Evolutionary conservation across 306 rosid genomes (phyloP).

Genomic region (Vachellia pachyceras): DNA sequence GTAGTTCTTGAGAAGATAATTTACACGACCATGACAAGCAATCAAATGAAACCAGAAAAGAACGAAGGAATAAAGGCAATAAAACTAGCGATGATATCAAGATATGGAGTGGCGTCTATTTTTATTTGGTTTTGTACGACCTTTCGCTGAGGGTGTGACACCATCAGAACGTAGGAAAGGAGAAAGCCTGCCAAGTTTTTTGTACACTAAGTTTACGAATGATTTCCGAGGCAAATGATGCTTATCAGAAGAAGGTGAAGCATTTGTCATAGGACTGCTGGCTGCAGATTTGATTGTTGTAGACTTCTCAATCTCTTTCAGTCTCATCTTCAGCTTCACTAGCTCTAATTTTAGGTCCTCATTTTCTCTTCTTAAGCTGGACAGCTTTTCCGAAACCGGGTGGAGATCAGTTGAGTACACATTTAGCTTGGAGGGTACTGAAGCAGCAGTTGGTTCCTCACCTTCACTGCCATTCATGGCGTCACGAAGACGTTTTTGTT

Average conservation of each 20-base stretch:
- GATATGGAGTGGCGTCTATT: constrained; percentile 87
- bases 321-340: constrained; percentile 62
- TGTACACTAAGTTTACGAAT: constrained; percentile 69
- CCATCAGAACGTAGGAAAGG: constrained; percentile 64
- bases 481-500: constrained; percentile 70
- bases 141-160: constrained; percentile 38
- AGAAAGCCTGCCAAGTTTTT: constrained; percentile 70
- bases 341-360: constrained; percentile 73
- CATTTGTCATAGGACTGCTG: constrained; percentile 51
- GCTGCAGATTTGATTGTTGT: constrained; percentile 38
- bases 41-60: constrained; percentile 22
- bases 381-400: constrained; percentile 61
- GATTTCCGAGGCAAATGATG: constrained; percentile 85
- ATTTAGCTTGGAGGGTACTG: constrained; percentile 48
- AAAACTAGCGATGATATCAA: constrained; percentile 40
- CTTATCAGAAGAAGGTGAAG: constrained; percentile 51
- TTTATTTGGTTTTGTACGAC: constrained; percentile 52
- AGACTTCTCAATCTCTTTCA: constrained; percentile 65
- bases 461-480: constrained; percentile 49
- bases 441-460: constrained; percentile 49
- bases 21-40: constrained; percentile 36
- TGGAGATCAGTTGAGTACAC: constrained; percentile 52
- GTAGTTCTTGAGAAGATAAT: constrained; percentile 34
- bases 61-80: constrained; percentile 17
- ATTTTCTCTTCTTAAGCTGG: constrained; percentile 72